Evolutionary conservation across 176 grass and related monocot species (phyloP).

Genomic region (Neostapfia colusana): DNA sequence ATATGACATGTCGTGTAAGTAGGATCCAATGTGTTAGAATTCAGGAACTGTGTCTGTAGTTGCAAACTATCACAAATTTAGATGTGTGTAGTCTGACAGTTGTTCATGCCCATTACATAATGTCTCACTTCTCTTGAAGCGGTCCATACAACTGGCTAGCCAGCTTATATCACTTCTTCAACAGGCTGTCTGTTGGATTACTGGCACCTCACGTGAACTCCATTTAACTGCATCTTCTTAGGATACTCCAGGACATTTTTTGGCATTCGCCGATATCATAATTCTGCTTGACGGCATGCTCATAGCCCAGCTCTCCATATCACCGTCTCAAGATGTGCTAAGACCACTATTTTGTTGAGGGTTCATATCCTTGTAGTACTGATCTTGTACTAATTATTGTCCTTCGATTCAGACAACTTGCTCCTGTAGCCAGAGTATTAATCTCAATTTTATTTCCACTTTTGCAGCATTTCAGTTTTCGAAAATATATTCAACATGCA

Average conservation of each 20-base stretch:
- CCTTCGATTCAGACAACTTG: not conserved
- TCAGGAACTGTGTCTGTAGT: not conserved
- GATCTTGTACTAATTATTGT: not conserved
- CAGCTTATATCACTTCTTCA: slow-evolving; percentile 8
- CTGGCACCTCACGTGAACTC: slow-evolving; percentile 20
- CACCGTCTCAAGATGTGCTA: not conserved
- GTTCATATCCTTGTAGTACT: too few species aligned
- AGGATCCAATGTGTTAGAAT: not conserved
- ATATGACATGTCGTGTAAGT: slow-evolving; percentile 9
- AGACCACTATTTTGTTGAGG: not conserved
- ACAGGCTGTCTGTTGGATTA: not conserved
- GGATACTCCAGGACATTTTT: not conserved
- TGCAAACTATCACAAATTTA: too few species aligned
- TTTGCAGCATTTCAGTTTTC: not conserved
- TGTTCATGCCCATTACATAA: not conserved
- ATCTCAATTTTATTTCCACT: not conserved
- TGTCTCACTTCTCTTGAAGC: not conserved
- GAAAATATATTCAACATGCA: not conserved
- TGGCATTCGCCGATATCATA: not conserved
- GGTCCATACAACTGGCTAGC: not conserved
- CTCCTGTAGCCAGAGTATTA: not conserved
- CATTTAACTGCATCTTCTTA: not conserved
- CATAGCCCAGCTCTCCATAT: not conserved
- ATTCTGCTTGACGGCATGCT: not conserved
- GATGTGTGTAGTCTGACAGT: not conserved